These are phyloP conservation scores for cucumber (Cucumis sativus) DNA, from an alignment of 306 rosid species.

Conservation along the genomic window DNA sequence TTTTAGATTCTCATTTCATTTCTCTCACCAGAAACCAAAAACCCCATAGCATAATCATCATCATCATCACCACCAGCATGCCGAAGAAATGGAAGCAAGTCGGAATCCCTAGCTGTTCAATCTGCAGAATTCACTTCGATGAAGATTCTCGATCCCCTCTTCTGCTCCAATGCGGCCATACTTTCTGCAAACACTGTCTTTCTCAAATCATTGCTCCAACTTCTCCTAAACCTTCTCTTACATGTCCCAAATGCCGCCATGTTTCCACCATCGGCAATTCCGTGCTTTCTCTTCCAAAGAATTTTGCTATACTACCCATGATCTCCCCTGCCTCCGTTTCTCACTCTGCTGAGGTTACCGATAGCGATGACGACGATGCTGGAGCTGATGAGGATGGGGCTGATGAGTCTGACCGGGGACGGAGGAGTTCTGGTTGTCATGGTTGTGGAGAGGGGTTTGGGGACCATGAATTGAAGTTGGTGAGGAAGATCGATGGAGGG, in stretches of 20 bases:
- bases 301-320: constrained; percentile 80
- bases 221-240: constrained; percentile 47
- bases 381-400: constrained; percentile 16
- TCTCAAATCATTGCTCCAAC: constrained; percentile 63
- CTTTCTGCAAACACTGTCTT: constrained; percentile 83
- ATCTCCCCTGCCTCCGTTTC: constrained; percentile 34
- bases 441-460: constrained; percentile 11
- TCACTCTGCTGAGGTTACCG: constrained; percentile 6
- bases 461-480: constrained; percentile 63
- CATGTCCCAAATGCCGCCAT: constrained; percentile 91
- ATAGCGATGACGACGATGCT: constrained; percentile 32
- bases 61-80: not conserved
- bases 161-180: constrained; percentile 96
- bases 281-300: constrained; percentile 72
- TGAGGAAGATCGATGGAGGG: constrained; percentile 65
- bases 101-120: constrained; percentile 67
- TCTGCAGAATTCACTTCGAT: constrained; percentile 89
- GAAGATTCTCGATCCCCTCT: constrained; percentile 93
- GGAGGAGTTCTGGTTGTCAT: constrained; percentile 11
- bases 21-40: not conserved
- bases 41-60: not conserved
- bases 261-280: constrained; percentile 85
- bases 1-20: not conserved
- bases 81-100: constrained; percentile 42
- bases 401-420: constrained; percentile 28